Evolutionary conservation across 768 basidiomycete genomes (phyloP), one percentile per base, ranked within the genome.

Genomic region (Agaricus sinodeliciosus): DNA sequence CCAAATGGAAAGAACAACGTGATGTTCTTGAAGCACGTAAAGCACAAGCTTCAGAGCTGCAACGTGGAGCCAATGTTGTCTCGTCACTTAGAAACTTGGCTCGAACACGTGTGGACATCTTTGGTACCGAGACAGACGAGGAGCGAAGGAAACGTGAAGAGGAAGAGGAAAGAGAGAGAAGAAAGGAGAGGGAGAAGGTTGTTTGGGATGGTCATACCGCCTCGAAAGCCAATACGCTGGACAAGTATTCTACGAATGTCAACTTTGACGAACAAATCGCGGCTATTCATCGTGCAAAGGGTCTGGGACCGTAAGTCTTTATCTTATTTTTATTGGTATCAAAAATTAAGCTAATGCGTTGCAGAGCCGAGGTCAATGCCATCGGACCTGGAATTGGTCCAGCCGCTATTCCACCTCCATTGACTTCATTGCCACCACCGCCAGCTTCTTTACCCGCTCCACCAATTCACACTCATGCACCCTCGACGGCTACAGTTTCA

Each of bases 151-250:
- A 85, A 69, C 78, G 76, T 43, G 88, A 94, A 60, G 94, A 96
- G 58, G 92, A 92, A 47, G 87, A 87, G 57, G 90, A 93, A 62
- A 76, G 81, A 50, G 81, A 85, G 57, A 80, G 80, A 62, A 77
- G 92, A 58, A 87, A 83, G 65, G 94, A 95, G 66, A 82, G 85
- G 65, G 96, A 98, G 70, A 94, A 90, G 65, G 89, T 91, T 59
- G 90, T 97, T 45, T 99, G 96, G 96, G 96, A 98, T 69, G 96
- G 96, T 61, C 94, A 98, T 68, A 94, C 94, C 1, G 89, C 92
- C 41, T 89, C 92, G 41, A 97, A 94, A 71, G 87, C 87, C 45
- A 84, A 82, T 59, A 96, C 93, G 0, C 75, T 94, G 63, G 90
- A 94, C 77, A 92, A 92, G 64, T 99, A 87, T 74, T 94, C 94